Base-by-base conservation (phyloP, 192 early-diverging fungal species). In the Helicostylum pulchrum region DNA sequence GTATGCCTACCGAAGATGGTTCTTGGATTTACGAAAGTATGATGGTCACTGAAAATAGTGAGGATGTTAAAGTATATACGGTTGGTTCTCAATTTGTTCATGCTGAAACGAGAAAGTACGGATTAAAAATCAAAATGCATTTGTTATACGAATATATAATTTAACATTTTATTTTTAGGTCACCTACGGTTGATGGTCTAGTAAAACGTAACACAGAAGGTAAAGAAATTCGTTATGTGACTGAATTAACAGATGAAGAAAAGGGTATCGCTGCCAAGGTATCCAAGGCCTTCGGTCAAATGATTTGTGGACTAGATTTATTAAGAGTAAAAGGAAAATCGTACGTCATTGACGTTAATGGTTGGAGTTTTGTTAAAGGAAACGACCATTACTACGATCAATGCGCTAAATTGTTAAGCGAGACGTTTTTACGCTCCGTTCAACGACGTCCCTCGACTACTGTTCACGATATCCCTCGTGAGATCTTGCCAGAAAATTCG, bases 361-460 rank as follows among this genome's bases (percentile, higher is more conserved):
- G 96, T 14, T 99, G 96, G 96, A 93, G 90, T 48, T 99, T 99
- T 80, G 96, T 99, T 60, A 99, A 99, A 74, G 95, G 95, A 53
- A 95, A 90, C 68, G 86, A 89, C 43, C 82, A 91, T 31, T 99
- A 99, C 71, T 97, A 97, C 70, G 91, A 91, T 67, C 85, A 88
- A 36, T 93, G 92, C 48, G 87, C 93, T 17, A 64, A 60, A 5
- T 88, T 90, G 31, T 77, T 98, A 19, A 82, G 89, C 46, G 80
- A 84, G 4, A 75, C 89, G n/a, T 96, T 96, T 70, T 71, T 91
- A 26, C 77, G 86, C 31, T 89, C 88, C 23, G 62, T 71, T 2
- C 56, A 59, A 26, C 53, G 58, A 17, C 55, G 70, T 15, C 64
- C 64, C 15, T 65, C 70, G 7, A 26, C 50, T 0, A 42, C 20